A percentile compares a stretch with the other conserved stretches of the same genome.
Evolutionary conservation across 2,329 filamentous ascomycete genomes (phyloP).

Genomic region (Diaporthe sp.): DNA sequence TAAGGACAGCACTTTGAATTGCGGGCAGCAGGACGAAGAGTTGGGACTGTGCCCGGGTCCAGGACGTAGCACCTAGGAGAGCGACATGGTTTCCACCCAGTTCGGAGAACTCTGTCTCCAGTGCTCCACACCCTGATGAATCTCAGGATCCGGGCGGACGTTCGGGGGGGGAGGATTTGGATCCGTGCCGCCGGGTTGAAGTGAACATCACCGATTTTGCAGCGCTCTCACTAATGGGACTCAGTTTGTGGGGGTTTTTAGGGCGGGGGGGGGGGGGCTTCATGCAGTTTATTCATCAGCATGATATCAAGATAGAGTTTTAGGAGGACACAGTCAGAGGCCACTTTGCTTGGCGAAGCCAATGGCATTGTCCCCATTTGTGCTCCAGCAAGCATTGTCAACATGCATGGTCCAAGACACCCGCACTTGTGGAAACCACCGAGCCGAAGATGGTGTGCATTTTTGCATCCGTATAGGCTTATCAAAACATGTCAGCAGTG

Average conservation of each 20-base stretch:
- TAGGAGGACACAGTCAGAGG: neutral
- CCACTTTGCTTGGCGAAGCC: too few species aligned
- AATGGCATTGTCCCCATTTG: neutral
- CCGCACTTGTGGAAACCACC: fast-evolving
- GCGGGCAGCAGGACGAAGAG: neutral
- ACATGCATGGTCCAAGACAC: neutral
- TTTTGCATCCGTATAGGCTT: neutral
- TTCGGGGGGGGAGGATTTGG: neutral
- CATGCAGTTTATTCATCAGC: neutral
- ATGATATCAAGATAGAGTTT: too few species aligned
- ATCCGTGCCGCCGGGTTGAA: neutral
- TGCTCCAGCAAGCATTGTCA: neutral
- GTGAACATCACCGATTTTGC: neutral
- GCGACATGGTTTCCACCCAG: neutral
- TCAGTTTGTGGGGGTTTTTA: too few species aligned
- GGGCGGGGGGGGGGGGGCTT: too few species aligned
- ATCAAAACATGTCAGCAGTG: neutral
- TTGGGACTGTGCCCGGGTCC: neutral
- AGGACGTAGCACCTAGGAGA: neutral
- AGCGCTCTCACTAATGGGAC: neutral
- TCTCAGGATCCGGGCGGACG: too few species aligned
- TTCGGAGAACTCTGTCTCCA: neutral
- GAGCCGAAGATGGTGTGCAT: neutral
- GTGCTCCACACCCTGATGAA: neutral
- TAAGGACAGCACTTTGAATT: too few species aligned